Conservation (phyloP, 495 filamentous ascomycete genomes). For the Xylaria venustula region DNA sequence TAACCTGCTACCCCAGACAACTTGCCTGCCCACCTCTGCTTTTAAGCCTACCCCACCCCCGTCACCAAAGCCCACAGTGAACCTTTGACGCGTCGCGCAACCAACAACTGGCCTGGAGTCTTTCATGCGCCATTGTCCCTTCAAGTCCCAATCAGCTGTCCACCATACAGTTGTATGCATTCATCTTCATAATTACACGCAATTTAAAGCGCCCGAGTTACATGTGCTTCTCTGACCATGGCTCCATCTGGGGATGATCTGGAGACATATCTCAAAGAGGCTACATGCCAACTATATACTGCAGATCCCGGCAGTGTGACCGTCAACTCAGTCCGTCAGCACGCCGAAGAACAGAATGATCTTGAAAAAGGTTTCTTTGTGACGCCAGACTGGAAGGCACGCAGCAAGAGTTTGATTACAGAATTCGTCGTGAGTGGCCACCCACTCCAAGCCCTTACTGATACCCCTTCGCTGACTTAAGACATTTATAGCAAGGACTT, state of each 20-base stretch:
- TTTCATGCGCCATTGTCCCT: no score
- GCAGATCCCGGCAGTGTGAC: constrained; percentile 46
- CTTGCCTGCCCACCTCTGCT: no score
- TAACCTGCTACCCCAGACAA: no score
- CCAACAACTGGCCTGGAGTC: no score
- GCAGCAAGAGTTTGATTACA: constrained; percentile 72
- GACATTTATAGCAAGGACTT: constrained; percentile 19
- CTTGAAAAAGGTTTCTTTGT: constrained; percentile 73
- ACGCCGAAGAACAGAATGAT: constrained; percentile 61
- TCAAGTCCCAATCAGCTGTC: no score
- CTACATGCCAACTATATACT: constrained; percentile 10
- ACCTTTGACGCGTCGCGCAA: no score
- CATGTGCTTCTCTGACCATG: no score
- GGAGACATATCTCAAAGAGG: constrained; percentile 1
- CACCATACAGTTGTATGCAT: no score
- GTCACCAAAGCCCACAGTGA: no score
- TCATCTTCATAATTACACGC: no score
- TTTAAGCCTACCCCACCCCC: no score
- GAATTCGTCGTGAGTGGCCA: constrained; percentile 62
- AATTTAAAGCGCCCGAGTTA: no score
- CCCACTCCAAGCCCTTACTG: constrained; percentile 21
- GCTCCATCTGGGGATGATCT: background rate
- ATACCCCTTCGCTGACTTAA: constrained; percentile 13
- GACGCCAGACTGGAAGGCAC: constrained; percentile 68
- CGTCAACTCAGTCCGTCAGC: constrained; percentile 68